A percentile compares a stretch with the other conserved stretches of the same genome.
These are phyloP conservation scores for Ophiostoma ulmi DNA, from an alignment of 2,329 filamentous ascomycete genomes.

Conservation along the genomic window DNA sequence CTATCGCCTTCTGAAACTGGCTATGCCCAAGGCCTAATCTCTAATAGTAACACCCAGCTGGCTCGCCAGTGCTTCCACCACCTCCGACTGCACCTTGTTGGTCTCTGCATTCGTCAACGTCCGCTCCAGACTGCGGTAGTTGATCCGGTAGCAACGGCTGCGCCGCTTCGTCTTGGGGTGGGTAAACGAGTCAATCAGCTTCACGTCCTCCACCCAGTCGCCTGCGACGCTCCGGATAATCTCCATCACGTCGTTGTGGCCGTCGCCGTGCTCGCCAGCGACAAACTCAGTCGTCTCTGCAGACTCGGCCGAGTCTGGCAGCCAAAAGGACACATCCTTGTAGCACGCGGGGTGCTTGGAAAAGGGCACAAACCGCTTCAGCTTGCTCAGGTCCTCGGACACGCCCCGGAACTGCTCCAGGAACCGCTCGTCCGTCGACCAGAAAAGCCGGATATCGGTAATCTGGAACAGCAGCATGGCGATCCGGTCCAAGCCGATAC, in stretches of 20 bases:
- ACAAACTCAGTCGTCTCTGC: conserved; percentile 33
- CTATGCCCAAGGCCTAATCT: conserved; percentile 15
- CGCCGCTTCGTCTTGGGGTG: conserved; percentile 78
- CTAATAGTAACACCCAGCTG: conserved; percentile 75
- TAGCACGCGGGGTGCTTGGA: conserved; percentile 85
- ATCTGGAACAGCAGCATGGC: conserved; percentile 97
- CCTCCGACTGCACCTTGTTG: conserved; percentile 67
- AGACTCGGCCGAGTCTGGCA: conserved; percentile 40
- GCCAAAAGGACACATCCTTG: conserved; percentile 94
- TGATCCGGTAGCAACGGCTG: conserved; percentile 88
- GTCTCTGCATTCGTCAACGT: conserved; percentile 81
- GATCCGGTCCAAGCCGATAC: conserved; percentile 86
- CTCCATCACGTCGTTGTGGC: conserved; percentile 59
- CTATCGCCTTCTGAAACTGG: too few species aligned
- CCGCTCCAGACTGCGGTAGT: conserved; percentile 86
- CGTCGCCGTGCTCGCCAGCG: conserved; percentile 37
- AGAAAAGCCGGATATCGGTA: conserved; percentile 93
- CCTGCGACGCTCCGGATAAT: conserved; percentile 33
- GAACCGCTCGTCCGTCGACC: conserved; percentile 82
- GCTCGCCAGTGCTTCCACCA: conserved; percentile 60
- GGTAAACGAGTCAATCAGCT: conserved; percentile 76
- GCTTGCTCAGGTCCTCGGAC: conserved; percentile 43
- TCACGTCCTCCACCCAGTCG: conserved; percentile 82
- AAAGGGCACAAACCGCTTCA: conserved; percentile 73
- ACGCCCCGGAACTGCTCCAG: conserved; percentile 73